Percentiles rank a stretch among this genome's conserved stretches.
These are phyloP conservation scores for Tilletia horrida DNA, from an alignment of 1,284 basidiomycete genomes.

Conservation along the genomic window DNA sequence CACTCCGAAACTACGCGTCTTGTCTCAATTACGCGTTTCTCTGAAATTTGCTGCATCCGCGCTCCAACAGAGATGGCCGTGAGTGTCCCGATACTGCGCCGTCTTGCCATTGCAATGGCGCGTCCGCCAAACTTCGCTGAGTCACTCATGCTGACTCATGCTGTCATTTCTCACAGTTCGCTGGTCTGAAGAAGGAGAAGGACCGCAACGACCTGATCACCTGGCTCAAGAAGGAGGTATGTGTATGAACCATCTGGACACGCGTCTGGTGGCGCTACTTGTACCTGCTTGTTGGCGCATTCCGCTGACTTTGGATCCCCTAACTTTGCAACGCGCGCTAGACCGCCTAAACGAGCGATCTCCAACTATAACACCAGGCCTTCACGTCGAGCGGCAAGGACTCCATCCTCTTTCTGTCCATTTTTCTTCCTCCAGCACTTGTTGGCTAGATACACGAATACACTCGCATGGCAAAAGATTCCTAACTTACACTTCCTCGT, in stretches of 20 bases:
- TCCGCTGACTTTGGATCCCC: not conserved
- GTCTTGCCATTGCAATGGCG: not conserved
- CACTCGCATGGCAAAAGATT: not conserved
- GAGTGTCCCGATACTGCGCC: not conserved
- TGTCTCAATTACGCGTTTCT: not conserved
- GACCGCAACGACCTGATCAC: constrained; percentile 53
- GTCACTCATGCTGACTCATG: constrained; percentile 8
- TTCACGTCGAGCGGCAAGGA: not conserved
- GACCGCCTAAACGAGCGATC: not conserved
- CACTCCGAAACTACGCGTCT: too few species aligned
- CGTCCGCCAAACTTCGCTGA: not conserved
- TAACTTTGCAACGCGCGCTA: not conserved
- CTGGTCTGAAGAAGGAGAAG: constrained; percentile 52
- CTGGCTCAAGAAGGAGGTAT: constrained; percentile 33
- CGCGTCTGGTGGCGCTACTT: too few species aligned
- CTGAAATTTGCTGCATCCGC: not conserved
- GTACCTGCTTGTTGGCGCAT: too few species aligned
- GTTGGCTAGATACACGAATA: not conserved
- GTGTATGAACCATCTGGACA: not conserved
- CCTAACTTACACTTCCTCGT: not conserved
- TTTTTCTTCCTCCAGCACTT: constrained; percentile 16
- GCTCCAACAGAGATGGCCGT: constrained; percentile 15
- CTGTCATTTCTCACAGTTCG: constrained; percentile 25
- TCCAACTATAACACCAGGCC: not conserved
- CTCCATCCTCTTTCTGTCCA: not conserved